Evolutionary conservation across 2,329 filamentous ascomycete genomes (phyloP).

Genomic region (Sporothrix globosa): DNA sequence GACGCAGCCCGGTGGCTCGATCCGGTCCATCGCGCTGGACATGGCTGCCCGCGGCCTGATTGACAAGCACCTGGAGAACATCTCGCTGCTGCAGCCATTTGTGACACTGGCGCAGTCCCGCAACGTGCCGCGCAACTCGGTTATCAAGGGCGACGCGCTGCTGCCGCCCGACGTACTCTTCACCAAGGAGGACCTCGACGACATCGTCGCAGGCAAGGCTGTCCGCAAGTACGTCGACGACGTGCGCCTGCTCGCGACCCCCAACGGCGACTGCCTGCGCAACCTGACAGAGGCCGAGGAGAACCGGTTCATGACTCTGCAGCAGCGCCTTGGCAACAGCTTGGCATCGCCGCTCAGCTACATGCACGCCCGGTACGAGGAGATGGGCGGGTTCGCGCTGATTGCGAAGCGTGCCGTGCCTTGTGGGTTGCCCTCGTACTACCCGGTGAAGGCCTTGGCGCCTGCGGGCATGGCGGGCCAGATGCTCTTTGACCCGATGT

Average conservation of each 20-base stretch:
- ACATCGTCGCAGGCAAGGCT: conserved; percentile 59
- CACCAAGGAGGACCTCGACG: conserved; percentile 58
- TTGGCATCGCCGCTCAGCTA: conserved; percentile 60
- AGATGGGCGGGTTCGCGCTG: conserved; percentile 61
- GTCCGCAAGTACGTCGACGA: conserved; percentile 67
- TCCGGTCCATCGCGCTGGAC: conserved; percentile 36
- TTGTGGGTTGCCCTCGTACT: conserved; percentile 65
- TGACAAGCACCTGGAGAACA: conserved; percentile 3
- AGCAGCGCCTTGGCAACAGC: conserved; percentile 58
- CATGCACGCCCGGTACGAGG: conserved; percentile 58
- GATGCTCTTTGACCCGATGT: conserved; percentile 54
- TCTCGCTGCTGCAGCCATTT: conserved; percentile 28
- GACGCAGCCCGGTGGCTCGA: conserved; percentile 15
- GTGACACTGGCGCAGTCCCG: conserved; percentile 7
- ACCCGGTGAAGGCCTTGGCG: conserved; percentile 50
- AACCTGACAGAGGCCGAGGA: conserved; percentile 71
- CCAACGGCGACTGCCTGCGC: conserved; percentile 75
- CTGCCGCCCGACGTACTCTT: conserved; percentile 53
- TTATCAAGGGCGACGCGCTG: conserved; percentile 32
- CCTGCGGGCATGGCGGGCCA: conserved; percentile 5
- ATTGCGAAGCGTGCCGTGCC: conserved; percentile 67
- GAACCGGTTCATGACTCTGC: conserved; percentile 69
- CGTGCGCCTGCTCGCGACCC: conserved; percentile 71
- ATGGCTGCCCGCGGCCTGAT: conserved; percentile 34
- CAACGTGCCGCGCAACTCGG: not conserved